Base-by-base conservation (phyloP, 768 basidiomycete species). In the Gautieria morchelliformis region DNA sequence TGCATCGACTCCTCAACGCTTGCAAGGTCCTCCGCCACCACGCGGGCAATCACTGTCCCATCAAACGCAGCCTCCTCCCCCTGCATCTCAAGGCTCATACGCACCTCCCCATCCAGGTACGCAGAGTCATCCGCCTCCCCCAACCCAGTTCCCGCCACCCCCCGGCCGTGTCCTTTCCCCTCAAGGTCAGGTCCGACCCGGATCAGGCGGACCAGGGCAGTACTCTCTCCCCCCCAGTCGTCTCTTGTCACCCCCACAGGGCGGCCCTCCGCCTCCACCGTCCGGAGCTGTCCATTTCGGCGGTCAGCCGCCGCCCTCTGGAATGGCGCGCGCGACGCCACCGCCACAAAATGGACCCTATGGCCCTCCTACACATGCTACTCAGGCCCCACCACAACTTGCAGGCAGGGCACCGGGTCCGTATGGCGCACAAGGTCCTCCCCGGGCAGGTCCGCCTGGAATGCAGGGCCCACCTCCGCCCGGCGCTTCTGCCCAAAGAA, bases 11-110 rank as follows among this genome's bases (percentile, higher is more conserved):
- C 63, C 54, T 27, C 56, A 58, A 41, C 56, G 56, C 17, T 47
- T 47, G 7, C 20, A 81, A 46, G 85, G 84, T 0, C 85, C 82
- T 4, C 80, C 82, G 4, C 80, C 82, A 11, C 74, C 83, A n/a
- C 82, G 82, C 3, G 80, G 80, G 24, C 45, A 32, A 19, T 53
- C 20, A 11, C 35, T 37, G 9, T 2, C 32, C 7, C 19, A 17
- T 33, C 46, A 24, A 50, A 51, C 59, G 17, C 66, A 69, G 17
- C 76, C 74, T 22, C 75, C 75, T 1, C 70, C 55, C 49, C 61
- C 59, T 1, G 61, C 62, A 33, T 55, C 63, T 27, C 24, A 51
- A 32, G 39, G 12, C 54, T 40, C 30, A 52, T 53, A 45, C 57
- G 59, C 60, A 15, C 63, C 60, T 2, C 58, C 56, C 24, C 56